Conservation (phyloP, 352 stramenopile species). For the Globisporangium abappressorium region DNA sequence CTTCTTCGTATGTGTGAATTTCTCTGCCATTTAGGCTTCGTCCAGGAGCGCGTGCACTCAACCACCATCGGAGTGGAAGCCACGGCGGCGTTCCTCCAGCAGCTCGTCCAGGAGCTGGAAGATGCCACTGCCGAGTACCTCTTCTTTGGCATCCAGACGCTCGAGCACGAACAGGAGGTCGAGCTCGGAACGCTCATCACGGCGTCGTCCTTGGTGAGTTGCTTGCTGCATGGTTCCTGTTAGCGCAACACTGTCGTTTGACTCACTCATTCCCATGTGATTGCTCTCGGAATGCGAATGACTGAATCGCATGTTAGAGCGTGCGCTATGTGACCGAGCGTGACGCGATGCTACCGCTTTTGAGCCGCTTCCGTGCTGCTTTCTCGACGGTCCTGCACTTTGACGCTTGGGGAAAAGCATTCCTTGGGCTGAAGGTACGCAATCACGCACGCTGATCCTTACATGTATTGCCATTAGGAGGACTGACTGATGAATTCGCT, state of each 20-base stretch:
- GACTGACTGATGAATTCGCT: too few species aligned
- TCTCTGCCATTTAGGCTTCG: slow-evolving; percentile 33
- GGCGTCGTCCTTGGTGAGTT: slow-evolving; percentile 48
- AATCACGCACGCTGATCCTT: neutral
- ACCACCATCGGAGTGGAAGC: slow-evolving; percentile 54
- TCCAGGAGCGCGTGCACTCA: slow-evolving; percentile 78
- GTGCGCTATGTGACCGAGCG: slow-evolving; percentile 75
- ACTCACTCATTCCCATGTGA: neutral
- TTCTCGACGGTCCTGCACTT: slow-evolving; percentile 56
- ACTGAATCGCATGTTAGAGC: slow-evolving; percentile 28
- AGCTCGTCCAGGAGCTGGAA: slow-evolving; percentile 68
- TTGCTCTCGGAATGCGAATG: neutral
- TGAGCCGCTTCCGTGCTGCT: slow-evolving; percentile 45
- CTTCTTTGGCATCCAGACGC: slow-evolving; percentile 12
- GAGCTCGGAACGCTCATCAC: slow-evolving; percentile 72
- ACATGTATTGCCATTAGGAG: too few species aligned
- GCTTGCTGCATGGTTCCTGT: neutral
- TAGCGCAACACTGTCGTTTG: neutral
- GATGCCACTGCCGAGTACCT: slow-evolving; percentile 41
- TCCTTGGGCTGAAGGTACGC: slow-evolving; percentile 47
- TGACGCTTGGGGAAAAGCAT: slow-evolving; percentile 39
- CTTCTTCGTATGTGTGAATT: neutral
- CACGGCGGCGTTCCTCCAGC: slow-evolving; percentile 56
- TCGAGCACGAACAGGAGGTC: slow-evolving; percentile 53
- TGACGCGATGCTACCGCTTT: slow-evolving; percentile 50